These are phyloP conservation scores for Cladosporium sp. DNA, from an alignment of 2,329 filamentous ascomycete genomes.

Conservation along the genomic window DNA sequence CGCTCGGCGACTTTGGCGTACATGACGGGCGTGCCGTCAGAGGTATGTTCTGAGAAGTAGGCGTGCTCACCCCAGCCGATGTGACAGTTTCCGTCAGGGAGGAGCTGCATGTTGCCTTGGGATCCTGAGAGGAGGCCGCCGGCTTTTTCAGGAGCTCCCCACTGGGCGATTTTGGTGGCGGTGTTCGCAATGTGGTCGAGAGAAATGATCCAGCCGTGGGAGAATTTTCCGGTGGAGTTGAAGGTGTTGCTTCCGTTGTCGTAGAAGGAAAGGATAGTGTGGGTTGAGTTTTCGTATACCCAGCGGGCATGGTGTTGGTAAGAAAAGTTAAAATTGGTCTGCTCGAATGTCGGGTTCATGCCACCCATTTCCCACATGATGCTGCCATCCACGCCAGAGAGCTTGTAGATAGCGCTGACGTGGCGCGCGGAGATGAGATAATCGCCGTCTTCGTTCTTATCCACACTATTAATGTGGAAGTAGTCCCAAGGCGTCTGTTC, in stretches of 20 bases:
- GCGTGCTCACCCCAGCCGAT: slow-evolving; percentile 53
- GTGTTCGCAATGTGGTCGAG: slow-evolving; percentile 43
- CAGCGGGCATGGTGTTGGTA: slow-evolving; percentile 54
- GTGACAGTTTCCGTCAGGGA: slow-evolving; percentile 51
- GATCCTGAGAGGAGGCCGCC: slow-evolving; percentile 47
- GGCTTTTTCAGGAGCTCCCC: slow-evolving; percentile 44
- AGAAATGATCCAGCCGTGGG: slow-evolving; percentile 45
- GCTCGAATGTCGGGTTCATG: slow-evolving; percentile 42
- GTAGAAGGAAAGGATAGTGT: slow-evolving; percentile 51
- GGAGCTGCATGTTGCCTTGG: slow-evolving; percentile 51
- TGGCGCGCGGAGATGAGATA: slow-evolving; percentile 48
- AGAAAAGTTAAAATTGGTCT: slow-evolving; percentile 45
- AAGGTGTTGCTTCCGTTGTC: slow-evolving; percentile 51
- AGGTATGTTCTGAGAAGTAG: slow-evolving; percentile 42
- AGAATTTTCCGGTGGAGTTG: slow-evolving; percentile 36
- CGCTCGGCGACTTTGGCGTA: slow-evolving; percentile 45
- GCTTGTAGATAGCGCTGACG: slow-evolving; percentile 45
- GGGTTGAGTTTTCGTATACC: slow-evolving; percentile 41
- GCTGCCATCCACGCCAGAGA: slow-evolving; percentile 43
- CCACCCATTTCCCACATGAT: slow-evolving; percentile 51
- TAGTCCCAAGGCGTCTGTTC: slow-evolving; percentile 50
- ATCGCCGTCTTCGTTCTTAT: slow-evolving; percentile 47
- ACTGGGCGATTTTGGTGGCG: slow-evolving; percentile 45
- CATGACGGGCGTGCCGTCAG: slow-evolving; percentile 50
- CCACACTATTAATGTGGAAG: slow-evolving; percentile 53